Percentiles rank a stretch among this genome's conserved stretches.
phyloP scores from a whole-genome alignment of 1,284 basidiomycete genomes.

The Ganoderma meredithae region DNA sequence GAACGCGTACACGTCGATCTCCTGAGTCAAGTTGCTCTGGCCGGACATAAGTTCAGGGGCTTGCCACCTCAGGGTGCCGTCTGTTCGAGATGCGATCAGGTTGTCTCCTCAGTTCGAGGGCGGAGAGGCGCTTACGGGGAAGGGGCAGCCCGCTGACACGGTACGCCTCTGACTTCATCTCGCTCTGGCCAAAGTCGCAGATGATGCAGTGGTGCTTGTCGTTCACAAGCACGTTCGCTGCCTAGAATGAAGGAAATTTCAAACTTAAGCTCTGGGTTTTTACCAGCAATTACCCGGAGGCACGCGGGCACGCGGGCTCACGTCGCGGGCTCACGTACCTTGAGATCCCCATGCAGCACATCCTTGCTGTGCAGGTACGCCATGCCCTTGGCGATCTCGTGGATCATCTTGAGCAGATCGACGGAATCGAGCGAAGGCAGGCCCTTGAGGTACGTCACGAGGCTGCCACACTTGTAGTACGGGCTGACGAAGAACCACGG shows the following conservation, averaged over 20 bases:
- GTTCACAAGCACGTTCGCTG: conserved; percentile 76
- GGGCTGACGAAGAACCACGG: conserved; percentile 67
- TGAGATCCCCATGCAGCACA: conserved; percentile 78
- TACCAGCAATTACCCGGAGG: background rate
- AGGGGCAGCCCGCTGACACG: conserved; percentile 60
- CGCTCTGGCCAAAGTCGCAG: conserved; percentile 81
- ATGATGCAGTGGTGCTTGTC: conserved; percentile 72
- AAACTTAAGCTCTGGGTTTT: background rate
- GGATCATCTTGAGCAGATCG: conserved; percentile 65
- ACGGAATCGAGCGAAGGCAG: conserved; percentile 41
- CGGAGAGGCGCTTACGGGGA: conserved; percentile 54
- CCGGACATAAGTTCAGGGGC: conserved; percentile 75
- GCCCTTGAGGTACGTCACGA: conserved; percentile 56
- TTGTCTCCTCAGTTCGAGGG: too few relatives aligned
- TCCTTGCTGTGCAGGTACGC: conserved; percentile 71
- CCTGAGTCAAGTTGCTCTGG: conserved; percentile 55
- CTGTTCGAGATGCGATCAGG: conserved; percentile 37
- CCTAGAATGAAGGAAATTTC: conserved; percentile 47
- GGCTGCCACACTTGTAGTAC: conserved; percentile 54
- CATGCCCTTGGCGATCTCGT: conserved; percentile 81
- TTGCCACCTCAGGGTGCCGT: conserved; percentile 75
- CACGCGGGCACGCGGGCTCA: background rate
- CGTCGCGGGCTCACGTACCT: conserved; percentile 50
- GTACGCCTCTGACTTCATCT: conserved; percentile 76
- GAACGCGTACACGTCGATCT: conserved; percentile 78